A percentile compares a stretch with the other conserved stretches of the same genome.
These are phyloP conservation scores for Ophiosphaerella korrae DNA, from an alignment of 2,329 filamentous ascomycete species.

Conservation along the genomic window DNA sequence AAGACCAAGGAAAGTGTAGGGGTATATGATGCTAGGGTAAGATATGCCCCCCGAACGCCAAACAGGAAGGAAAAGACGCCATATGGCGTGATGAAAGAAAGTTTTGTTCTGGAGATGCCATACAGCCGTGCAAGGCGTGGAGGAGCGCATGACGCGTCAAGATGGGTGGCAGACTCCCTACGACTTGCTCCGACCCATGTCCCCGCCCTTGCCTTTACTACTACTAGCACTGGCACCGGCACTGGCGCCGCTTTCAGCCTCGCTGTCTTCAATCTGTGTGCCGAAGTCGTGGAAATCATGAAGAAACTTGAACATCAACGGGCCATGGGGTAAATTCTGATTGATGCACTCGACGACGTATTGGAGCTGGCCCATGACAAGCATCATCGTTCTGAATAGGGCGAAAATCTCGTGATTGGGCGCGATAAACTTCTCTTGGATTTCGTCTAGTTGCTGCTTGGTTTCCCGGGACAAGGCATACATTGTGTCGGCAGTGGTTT, in stretches of 20 bases:
- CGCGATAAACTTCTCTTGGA: slow-evolving; percentile 7
- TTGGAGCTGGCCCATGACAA: slow-evolving; percentile 4
- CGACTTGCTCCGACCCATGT: too few relatives aligned
- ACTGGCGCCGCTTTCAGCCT: not conserved
- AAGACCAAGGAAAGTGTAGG: too few relatives aligned
- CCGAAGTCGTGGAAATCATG: not conserved
- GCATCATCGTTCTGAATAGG: slow-evolving; percentile 1
- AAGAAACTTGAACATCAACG: not conserved
- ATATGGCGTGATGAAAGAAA: too few relatives aligned
- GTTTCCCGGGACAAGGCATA: not conserved
- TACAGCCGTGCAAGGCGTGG: too few relatives aligned
- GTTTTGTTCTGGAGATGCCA: too few relatives aligned
- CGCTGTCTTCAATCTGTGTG: not conserved
- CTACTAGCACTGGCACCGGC: too few relatives aligned
- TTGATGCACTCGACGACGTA: slow-evolving; percentile 6
- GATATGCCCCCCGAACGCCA: too few relatives aligned
- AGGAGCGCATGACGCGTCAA: too few relatives aligned
- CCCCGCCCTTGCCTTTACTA: too few relatives aligned
- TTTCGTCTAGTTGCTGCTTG: not conserved
- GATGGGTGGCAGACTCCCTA: too few relatives aligned
- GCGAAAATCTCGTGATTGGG: slow-evolving; percentile 10
- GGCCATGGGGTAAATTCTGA: slow-evolving; percentile 8
- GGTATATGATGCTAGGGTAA: too few relatives aligned
- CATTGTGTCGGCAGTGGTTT: not conserved
- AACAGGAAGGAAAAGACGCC: too few relatives aligned